Percentiles rank a stretch among this genome's conserved stretches.
Conservation (phyloP, 169 alveolate species). For the Perkinsus olseni region DNA sequence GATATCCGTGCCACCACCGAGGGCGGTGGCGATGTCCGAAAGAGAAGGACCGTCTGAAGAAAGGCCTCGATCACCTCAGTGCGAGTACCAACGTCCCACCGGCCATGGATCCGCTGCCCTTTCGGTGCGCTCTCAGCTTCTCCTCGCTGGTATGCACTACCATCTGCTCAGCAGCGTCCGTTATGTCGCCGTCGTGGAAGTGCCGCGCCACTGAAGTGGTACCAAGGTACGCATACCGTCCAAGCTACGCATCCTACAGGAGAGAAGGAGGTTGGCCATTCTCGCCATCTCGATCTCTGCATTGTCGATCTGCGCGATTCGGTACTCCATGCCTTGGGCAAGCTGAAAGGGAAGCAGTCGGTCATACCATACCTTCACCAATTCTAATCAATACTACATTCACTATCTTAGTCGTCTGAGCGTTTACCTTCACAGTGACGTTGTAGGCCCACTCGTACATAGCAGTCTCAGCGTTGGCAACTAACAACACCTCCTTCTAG, state of each 20-base stretch:
- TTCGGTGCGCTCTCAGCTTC: not conserved
- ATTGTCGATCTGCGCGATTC: not conserved
- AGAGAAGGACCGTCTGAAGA: not conserved
- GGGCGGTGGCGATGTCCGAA: not conserved
- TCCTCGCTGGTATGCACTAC: not conserved
- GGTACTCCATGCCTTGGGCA: not conserved
- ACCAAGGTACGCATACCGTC: not conserved
- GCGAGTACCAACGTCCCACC: no score
- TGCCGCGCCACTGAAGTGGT: not conserved
- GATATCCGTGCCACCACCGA: not conserved
- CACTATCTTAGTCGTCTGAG: not conserved
- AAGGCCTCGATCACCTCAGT: no score
- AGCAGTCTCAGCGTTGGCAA: not conserved
- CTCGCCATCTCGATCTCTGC: not conserved
- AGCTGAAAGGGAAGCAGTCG: not conserved
- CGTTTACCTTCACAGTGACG: not conserved
- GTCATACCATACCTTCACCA: not conserved
- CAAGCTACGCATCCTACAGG: not conserved
- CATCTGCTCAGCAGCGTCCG: not conserved
- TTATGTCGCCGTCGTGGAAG: not conserved
- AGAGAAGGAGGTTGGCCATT: not conserved
- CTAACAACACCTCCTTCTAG: not conserved
- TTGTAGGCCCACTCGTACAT: constrained; percentile 1
- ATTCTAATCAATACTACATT: not conserved
- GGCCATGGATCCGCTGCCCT: not conserved